phyloP scores from a whole-genome alignment of 208 protist species.

The Acanthamoeba castellanii region DNA sequence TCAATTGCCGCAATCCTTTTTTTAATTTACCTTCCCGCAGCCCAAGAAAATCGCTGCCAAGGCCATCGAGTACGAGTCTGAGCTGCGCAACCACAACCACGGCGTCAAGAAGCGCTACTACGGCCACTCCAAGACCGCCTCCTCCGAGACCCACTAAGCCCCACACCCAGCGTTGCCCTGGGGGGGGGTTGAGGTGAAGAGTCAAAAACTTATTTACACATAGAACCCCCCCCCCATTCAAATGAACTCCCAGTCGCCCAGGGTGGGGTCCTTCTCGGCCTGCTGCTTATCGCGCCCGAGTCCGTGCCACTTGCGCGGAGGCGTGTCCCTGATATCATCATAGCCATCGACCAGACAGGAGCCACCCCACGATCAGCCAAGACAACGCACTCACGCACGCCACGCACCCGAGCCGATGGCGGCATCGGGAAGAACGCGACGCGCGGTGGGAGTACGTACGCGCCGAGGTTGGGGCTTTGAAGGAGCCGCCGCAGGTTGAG shows the following conservation, averaged over 20 bases:
- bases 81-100: background rate
- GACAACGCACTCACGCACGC: background rate
- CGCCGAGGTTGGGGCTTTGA: slow-evolving; percentile 22
- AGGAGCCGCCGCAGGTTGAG: slow-evolving; percentile 32
- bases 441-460: background rate
- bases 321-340: background rate
- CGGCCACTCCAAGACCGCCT: background rate
- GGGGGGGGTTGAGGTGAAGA: too few relatives aligned
- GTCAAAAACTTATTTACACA: background rate
- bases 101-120: slow-evolving; percentile 35
- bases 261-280: background rate
- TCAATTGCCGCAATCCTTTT: background rate
- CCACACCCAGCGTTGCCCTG: too few relatives aligned
- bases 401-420: background rate
- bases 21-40: background rate
- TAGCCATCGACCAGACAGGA: background rate
- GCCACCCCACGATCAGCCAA: background rate
- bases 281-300: slow-evolving; percentile 35
- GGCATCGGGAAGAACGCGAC: background rate
- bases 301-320: slow-evolving; percentile 16
- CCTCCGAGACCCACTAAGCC: background rate
- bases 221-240: background rate
- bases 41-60: slow-evolving; percentile 24
- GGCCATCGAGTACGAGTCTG: background rate
- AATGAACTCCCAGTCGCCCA: slow-evolving; percentile 18